Evolutionary conservation across 495 filamentous ascomycete genomes (phyloP), one percentile per base, ranked within the genome.

Genomic region (Extremus antarcticus): DNA sequence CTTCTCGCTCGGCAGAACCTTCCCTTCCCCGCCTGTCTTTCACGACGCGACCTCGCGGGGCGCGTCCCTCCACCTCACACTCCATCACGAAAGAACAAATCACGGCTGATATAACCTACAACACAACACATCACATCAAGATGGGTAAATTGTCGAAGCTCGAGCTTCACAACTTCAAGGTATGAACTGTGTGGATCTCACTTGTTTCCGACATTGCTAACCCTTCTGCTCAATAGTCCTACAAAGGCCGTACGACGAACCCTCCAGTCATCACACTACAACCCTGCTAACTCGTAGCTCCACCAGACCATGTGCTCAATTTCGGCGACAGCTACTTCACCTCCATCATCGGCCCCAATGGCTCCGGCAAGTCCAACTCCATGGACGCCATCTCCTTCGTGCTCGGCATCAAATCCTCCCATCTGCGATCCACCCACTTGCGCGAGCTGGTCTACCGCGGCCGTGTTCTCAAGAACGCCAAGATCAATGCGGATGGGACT

Each of bases 361-460:
- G 92, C 71, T 97, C 94, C 47, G 92, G 92, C 25, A 99, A 99
- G 72, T 97, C 94, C n/a, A 99, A 99, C 68, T 96, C 91, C 55
- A 99, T 99, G 92, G 92, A 99, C 70, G 92, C 92, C 60, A 99
- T 99, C 58, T 99, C 92, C 47, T 99, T 99, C 72, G 94, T 97
- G 47, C 77, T 99, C 56, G 92, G 92, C 58, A 97, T 99, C 68
- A 97, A 97, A 66, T 97, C 92, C 0, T 94, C 91, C 11, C 90
- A 96, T 68, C 76, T 99, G 23, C 88, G 92, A 67, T 97, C 94
- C 0, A 80, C 88, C n/a, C 89, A 97, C 58, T 82, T 99, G 2
- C 85, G 86, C 61, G 92, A 99, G 56, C 78, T 99, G 2, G 86
- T 99, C 45, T 99, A 97, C 71, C 91, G 92, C 54, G 94, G 92